Conservation (phyloP, 148 eudicot genomes). For the Rhododendron simsii region DNA sequence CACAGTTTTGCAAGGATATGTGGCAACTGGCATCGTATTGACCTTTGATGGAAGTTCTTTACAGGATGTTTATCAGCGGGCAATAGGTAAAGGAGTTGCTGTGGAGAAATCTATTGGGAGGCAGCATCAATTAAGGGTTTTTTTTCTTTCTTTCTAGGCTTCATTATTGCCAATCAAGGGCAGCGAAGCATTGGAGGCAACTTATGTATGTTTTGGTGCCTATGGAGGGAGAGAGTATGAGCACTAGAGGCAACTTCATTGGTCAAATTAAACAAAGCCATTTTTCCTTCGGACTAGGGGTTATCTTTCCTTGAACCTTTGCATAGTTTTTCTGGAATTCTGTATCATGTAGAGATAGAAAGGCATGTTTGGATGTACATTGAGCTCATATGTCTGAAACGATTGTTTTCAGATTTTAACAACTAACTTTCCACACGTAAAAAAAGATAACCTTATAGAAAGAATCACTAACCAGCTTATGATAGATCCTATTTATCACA, state of each 20-base stretch:
- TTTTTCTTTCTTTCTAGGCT: neutral
- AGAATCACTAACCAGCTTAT: neutral
- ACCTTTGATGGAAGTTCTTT: neutral
- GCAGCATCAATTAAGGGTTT: neutral
- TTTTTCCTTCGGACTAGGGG: neutral
- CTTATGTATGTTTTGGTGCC: neutral
- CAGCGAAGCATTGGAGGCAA: neutral
- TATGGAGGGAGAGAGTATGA: neutral
- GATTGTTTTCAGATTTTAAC: neutral
- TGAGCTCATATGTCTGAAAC: neutral
- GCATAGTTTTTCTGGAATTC: neutral
- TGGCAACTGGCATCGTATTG: neutral
- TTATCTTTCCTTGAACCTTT: neutral
- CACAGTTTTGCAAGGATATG: neutral
- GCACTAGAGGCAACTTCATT: neutral
- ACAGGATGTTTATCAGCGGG: neutral
- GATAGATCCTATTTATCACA: neutral
- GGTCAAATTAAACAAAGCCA: neutral
- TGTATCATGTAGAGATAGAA: neutral
- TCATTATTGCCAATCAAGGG: neutral
- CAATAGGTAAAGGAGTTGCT: neutral
- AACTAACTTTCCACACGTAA: neutral
- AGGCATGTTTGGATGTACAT: neutral
- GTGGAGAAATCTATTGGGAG: neutral
- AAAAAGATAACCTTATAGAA: neutral